Evolutionary conservation across 495 filamentous ascomycete species (phyloP).

Genomic region (Neurospora sublineolata): DNA sequence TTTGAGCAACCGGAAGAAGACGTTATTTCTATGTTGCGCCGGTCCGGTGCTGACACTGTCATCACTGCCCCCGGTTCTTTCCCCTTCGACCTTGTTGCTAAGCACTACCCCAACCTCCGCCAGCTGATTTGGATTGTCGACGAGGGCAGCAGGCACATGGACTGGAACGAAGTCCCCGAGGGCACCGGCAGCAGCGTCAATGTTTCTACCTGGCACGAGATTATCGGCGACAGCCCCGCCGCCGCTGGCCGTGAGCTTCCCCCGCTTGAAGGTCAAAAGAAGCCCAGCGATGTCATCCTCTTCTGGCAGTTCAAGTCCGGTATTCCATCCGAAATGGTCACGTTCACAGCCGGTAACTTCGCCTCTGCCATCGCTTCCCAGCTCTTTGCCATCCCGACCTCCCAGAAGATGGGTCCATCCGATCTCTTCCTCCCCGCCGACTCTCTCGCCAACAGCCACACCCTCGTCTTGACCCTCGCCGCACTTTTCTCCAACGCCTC

Average conservation of each 20-base stretch:
- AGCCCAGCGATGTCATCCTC: conserved; percentile 44
- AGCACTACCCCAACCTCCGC: conserved; percentile 55
- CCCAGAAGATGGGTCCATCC: conserved; percentile 55
- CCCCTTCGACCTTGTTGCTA: conserved; percentile 61
- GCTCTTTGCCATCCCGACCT: conserved; percentile 57
- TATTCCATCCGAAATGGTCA: conserved; percentile 53
- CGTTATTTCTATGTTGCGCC: conserved; percentile 57
- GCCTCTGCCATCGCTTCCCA: conserved; percentile 70
- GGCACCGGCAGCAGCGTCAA: conserved; percentile 58
- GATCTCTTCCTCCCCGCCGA: conserved; percentile 88
- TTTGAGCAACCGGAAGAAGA: conserved; percentile 58
- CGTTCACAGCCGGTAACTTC: conserved; percentile 69
- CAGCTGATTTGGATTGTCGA: conserved; percentile 91
- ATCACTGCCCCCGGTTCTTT: conserved; percentile 81
- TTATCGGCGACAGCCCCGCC: conserved; percentile 52
- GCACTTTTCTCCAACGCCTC: conserved; percentile 77
- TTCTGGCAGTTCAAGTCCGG: conserved; percentile 48
- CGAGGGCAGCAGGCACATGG: conserved; percentile 81
- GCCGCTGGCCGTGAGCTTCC: conserved; percentile 35
- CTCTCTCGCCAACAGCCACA: conserved; percentile 65
- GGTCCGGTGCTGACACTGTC: conserved; percentile 63
- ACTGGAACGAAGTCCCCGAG: conserved; percentile 70
- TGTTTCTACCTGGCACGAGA: conserved; percentile 78
- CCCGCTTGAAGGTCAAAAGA: conserved; percentile 30
- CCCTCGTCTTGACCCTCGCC: conserved; percentile 66